Percentiles rank a stretch among this genome's conserved stretches.
Evolutionary conservation across 495 filamentous ascomycete genomes (phyloP).

Genomic region (Penicillium maclennaniae): DNA sequence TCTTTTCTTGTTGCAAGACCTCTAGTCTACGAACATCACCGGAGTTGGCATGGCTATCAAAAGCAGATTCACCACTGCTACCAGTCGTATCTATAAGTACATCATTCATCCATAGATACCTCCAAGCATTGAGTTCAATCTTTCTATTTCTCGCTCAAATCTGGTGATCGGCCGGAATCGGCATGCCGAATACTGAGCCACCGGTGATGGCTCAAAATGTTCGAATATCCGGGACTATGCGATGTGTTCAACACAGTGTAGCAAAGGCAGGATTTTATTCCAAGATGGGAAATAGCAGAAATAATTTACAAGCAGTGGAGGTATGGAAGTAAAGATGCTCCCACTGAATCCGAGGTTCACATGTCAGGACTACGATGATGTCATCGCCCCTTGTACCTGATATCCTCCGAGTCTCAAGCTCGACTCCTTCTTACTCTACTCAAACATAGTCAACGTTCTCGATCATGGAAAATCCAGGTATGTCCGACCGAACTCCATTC

Average conservation of each 20-base stretch:
- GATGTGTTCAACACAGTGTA: too few species aligned
- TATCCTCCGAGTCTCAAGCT: not conserved
- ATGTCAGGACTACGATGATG: slow-evolving; percentile 9
- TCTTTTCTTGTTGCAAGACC: not conserved
- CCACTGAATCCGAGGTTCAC: not conserved
- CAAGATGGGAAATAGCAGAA: too few species aligned
- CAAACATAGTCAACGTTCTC: not conserved
- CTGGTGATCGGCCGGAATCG: too few species aligned
- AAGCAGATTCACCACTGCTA: not conserved
- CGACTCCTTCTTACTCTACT: slow-evolving; percentile 1
- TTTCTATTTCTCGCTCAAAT: not conserved
- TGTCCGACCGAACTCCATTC: not conserved
- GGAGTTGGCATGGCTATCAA: slow-evolving; percentile 8
- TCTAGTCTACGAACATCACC: slow-evolving; percentile 1
- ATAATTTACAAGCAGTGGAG: too few species aligned
- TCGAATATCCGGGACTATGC: too few species aligned
- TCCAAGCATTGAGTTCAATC: not conserved
- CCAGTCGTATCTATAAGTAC: not conserved
- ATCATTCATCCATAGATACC: not conserved
- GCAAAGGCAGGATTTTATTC: too few species aligned
- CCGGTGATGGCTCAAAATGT: too few species aligned
- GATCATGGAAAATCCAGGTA: slow-evolving; percentile 34
- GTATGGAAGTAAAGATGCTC: too few species aligned
- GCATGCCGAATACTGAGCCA: too few species aligned
- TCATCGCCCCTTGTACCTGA: slow-evolving; percentile 8